A percentile compares a stretch with the other conserved stretches of the same genome.
Evolutionary conservation across 768 basidiomycete species (phyloP).

Genomic region (Mycena venus): DNA sequence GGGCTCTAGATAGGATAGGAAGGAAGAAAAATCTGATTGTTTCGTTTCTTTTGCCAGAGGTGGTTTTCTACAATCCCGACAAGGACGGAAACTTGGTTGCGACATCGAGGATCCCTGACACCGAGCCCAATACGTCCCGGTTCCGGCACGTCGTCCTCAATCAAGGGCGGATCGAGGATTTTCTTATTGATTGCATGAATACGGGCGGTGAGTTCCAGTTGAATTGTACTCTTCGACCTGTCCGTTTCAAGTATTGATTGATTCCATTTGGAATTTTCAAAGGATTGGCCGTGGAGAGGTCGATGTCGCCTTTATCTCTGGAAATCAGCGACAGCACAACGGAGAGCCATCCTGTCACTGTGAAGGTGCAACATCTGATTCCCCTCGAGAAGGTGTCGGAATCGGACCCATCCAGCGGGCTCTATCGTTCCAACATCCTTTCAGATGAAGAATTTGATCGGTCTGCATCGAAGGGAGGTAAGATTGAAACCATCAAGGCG

Average conservation of each 20-base stretch:
- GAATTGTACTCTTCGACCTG: not conserved
- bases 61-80: conserved; percentile 32
- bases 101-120: conserved; percentile 31
- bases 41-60: conserved; percentile 2
- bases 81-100: conserved; percentile 23
- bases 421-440: conserved; percentile 31
- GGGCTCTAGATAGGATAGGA: too few relatives aligned
- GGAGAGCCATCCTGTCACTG: conserved; percentile 29
- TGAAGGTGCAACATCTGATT: conserved; percentile 30
- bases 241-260: too few relatives aligned
- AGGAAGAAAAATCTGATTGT: too few relatives aligned
- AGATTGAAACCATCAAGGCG: conserved; percentile 43
- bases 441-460: not conserved
- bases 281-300: conserved; percentile 51
- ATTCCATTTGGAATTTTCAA: not conserved
- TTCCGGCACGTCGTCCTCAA: conserved; percentile 49
- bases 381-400: not conserved
- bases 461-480: not conserved
- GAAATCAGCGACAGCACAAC: conserved; percentile 39
- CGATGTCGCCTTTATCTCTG: conserved; percentile 45
- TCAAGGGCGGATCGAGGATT: conserved; percentile 57
- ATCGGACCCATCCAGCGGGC: conserved; percentile 10
- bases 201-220: conserved; percentile 21
- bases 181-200: conserved; percentile 57
- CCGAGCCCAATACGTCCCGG: conserved; percentile 27